Base-by-base conservation (phyloP, 768 basidiomycete species). In the Boletus insuetus region DNA sequence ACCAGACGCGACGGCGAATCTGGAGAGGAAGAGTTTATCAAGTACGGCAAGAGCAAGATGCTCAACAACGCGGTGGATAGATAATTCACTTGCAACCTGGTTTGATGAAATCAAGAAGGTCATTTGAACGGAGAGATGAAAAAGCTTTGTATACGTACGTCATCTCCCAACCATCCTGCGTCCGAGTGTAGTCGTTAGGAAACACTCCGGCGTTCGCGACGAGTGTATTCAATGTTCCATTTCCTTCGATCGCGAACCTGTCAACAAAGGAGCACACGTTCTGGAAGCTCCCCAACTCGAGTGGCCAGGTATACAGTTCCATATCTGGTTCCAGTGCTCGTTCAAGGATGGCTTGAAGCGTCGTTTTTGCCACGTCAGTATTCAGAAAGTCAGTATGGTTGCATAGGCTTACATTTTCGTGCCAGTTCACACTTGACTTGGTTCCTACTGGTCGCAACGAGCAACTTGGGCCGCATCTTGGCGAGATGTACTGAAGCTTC, bases 401-500 rank as follows among this genome's bases (percentile, higher is more conserved):
- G 9, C 10, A 31, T 37, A 35, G 9, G 41, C 61, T 17, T 38
- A 72, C 62, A 55, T 62, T 53, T 54, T 29, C 24, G 53, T 32
- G 61, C 54, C 45, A 20, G 58, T 49, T 66, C 55, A 12, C 69
- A 74, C 54, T 67, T 73, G 37, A 41, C 46, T 47, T 51, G 29
- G 46, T 65, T 64, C 35, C 76, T 64, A 53, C 75, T 71, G 5
- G 71, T 76, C 13, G 70, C 62, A 50, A 77, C 55, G 1, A 77
- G 60, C 20, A 59, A 42, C 19, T 54, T 69, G 7, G 75, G 71
- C 7, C 46, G 48, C 69, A 76, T 69, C 17, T 56, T 51, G 2
- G 68, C 69, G 40, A 77, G 60, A 51, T 73, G 68, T 22, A 65
- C 58, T 4, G 67, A 60, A 6, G 74, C 63, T 47, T 70, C 70